Base-by-base conservation (phyloP, 768 basidiomycete species). In the Lepiota brunneoincarnata region DNA sequence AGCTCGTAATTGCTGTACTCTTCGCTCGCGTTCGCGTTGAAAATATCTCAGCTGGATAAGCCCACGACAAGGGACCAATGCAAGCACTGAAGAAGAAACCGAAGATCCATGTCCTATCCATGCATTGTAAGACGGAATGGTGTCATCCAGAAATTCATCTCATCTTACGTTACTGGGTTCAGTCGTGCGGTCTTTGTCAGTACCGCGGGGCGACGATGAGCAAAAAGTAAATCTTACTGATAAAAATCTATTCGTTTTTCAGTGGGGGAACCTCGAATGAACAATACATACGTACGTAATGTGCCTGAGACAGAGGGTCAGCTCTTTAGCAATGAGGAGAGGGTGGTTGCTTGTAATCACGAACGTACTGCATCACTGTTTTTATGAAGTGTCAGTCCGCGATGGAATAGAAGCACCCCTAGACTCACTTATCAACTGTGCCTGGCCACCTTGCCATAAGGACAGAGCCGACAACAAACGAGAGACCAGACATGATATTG, bases 21-120 rank as follows among this genome's bases (percentile, higher is more conserved):
- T 75, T 75, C 4, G 76, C 75, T 12, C 76, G 66, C 3, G 73
- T 76, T 20, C 72, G 57, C 6, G 75, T 76, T 5, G 75, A 76
- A 54, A 72, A 74, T 15, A 78, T 76, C 56, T 76, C 74, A 3
- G 72, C 74, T 0, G 74, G 75, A 54, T 74, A 74, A 2, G 75
- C 76, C 76, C 76, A 78, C 0, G 72, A 73, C 6, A 76, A 63
- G 6, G 75, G 75, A 1, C 75, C 76, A 31, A 77, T 75, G 47
- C 74, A 75, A 2, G 74, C 67, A 49, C 70, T 73, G 59, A 76
- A 77, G 66, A 75, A 75, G 66, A 76, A 75, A 57, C 76, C 75
- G 69, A 76, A 77, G 35, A 77, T 58, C 74, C 75, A 76, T 14
- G 74, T 77, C 26, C 70, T 74, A 21, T 24, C 50, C 46, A 23